phyloP scores from a whole-genome alignment of 768 basidiomycete species.

The Macrolepiota dolichaula region DNA sequence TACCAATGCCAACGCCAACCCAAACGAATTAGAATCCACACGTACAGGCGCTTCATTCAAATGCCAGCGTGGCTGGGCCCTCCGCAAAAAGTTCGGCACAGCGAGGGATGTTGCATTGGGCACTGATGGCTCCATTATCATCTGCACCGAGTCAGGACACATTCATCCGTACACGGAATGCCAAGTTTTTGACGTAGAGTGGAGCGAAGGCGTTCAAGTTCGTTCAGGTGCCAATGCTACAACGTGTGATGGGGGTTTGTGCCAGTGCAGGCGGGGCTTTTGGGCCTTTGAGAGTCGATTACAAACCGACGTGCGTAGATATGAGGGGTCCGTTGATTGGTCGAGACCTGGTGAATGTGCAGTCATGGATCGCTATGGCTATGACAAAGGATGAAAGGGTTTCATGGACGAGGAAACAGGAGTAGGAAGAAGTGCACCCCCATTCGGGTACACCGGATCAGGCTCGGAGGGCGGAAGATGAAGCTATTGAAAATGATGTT shows the following conservation, averaged over 20 bases:
- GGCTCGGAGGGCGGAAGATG: slow-evolving; percentile 31
- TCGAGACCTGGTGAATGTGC: slow-evolving; percentile 62
- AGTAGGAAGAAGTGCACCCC: neutral
- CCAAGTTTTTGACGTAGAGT: slow-evolving; percentile 18
- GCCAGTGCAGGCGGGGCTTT: slow-evolving; percentile 87
- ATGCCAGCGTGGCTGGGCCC: slow-evolving; percentile 89
- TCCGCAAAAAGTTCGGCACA: slow-evolving; percentile 82
- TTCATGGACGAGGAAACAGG: neutral
- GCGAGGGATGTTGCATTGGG: slow-evolving; percentile 91
- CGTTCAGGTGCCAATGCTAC: slow-evolving; percentile 73
- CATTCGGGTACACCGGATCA: neutral
- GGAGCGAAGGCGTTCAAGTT: slow-evolving; percentile 65
- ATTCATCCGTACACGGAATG: slow-evolving; percentile 75
- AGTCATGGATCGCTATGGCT: slow-evolving; percentile 52
- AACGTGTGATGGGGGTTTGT: slow-evolving; percentile 82
- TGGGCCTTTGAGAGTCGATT: slow-evolving; percentile 79
- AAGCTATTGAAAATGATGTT: slow-evolving; percentile 34
- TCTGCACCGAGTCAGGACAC: slow-evolving; percentile 94
- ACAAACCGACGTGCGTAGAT: slow-evolving; percentile 50
- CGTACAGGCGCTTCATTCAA: slow-evolving; percentile 45
- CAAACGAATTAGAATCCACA: slow-evolving; percentile 23
- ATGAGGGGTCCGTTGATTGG: slow-evolving; percentile 54
- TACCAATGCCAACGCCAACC: slow-evolving; percentile 21
- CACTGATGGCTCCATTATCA: slow-evolving; percentile 80
- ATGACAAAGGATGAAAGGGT: neutral